Evolutionary conservation across 257 asterid genomes (phyloP), one percentile per base, ranked within the genome.

Genomic region (Penstemon eatonii): DNA sequence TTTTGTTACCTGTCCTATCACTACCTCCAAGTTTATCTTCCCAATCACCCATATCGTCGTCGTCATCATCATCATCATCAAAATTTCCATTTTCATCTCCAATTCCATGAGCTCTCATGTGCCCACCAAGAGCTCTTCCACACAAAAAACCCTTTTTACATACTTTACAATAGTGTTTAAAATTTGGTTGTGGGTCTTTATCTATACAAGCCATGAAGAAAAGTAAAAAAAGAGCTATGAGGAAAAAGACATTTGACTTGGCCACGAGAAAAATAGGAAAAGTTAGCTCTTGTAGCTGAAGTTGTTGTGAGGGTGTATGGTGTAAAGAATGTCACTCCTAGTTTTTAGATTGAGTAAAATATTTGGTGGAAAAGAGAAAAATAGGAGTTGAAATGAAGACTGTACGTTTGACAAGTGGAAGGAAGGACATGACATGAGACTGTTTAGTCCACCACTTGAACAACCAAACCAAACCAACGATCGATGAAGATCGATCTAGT

Each of bases 71-170:
- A 10, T 93, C 96, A 7, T 85, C 89, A 12, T 88, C 92, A 44
- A 87, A 47, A 45, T 39, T 73, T 41, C 73, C 83, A 40, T 63
- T 75, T 9, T 87, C 97, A 60, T 92, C 90, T 3, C 95, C 93
- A 9, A 86, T 86, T 0, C 95, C 98, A 63, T 93, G 99, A 50
- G 99, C 97, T 68, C 99, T 81, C 99, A 93, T 93, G 75, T 90
- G 97, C 49, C 96, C 96, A 15, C 97, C 97, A 39, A 93, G 88
- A 39, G 96, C 99, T 54, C 97, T 68, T 8, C 99, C 97, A 63
- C 97, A 93, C 92, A 91, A 83, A 63, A 93, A 93, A 4, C 96
- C 99, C 75, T 89, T 93, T 85, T 89, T 93, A 76, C 99, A 93
- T 59, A 90, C 91, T 72, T 89, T 79, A 68, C 97, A 93, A 71